Evolutionary conservation across 2,329 filamentous ascomycete species (phyloP), one percentile per base, ranked within the genome.

Genomic region (Ophiocordyceps camponoti-leonardi): DNA sequence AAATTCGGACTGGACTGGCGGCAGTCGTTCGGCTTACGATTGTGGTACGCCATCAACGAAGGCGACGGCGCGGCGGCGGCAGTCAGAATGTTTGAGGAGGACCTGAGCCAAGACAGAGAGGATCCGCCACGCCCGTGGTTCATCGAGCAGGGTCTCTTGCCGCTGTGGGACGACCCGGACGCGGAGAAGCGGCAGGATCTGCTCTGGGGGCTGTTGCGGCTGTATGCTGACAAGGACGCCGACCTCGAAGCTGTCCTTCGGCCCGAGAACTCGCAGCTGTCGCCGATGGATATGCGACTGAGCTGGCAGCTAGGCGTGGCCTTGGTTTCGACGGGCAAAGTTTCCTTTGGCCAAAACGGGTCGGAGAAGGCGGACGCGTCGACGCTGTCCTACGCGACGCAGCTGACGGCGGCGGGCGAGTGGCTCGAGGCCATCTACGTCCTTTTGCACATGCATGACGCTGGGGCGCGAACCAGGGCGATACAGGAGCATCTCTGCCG

Each of bases 1-100:
- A 80, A 81, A 42, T 98, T 95, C 58, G 78, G 78, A 5, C 70
- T 98, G 33, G 84, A 93, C 59, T 98, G 92, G 92, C 81, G 86
- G 60, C 88, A 94, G 57, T 81, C 88, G 0, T 94, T 98, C 61
- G 90, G 86, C 12, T 71, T 98, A 44, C 79, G 88, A 41, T 69
- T 98, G 2, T 96, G 87, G 84, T 98, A 94, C 60, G 81, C 80
- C 41, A 83, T 79, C 39, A 71, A 75, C 2, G 68, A 75, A 31
- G 71, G 79, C 37, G 82, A 87, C 41, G 73, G 78, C 33, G 71
- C 95, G 41, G 76, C 81, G 10, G 67, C 71, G 42, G 88, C 88
- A 3, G 80, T 98, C 5, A 63, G 70, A 41, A 73, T 74, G 26
- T 98, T 87, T 61, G 69, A 78, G 49, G 68, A 79, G 46, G 87